These are phyloP conservation scores for Pythium angustatum DNA, from an alignment of 352 stramenopile species.

Conservation along the genomic window DNA sequence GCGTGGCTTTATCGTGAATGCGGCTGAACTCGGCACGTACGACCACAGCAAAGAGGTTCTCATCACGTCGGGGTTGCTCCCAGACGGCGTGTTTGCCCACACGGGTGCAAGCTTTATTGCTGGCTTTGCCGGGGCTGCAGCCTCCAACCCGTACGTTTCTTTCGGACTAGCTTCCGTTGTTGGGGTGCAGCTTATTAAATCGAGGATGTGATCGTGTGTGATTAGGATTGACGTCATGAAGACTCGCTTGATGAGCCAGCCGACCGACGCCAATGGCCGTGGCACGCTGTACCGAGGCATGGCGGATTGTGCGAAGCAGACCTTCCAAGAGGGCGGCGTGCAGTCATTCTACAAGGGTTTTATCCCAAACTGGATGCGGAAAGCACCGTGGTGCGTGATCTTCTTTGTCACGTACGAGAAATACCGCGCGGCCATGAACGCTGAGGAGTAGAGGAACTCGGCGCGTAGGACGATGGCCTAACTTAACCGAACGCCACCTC, in stretches of 20 bases:
- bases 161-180: background rate
- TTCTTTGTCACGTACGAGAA: slow-evolving; percentile 90
- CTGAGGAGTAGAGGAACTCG: slow-evolving; percentile 17
- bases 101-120: slow-evolving; percentile 75
- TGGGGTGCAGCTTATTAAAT: background rate
- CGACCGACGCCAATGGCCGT: slow-evolving; percentile 52
- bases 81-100: slow-evolving; percentile 68
- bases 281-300: slow-evolving; percentile 71
- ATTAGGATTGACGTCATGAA: slow-evolving; percentile 85
- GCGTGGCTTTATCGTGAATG: slow-evolving; percentile 86
- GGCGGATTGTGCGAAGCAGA: slow-evolving; percentile 68
- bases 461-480: no score
- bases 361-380: slow-evolving; percentile 86
- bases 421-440: slow-evolving; percentile 50
- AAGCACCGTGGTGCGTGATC: slow-evolving; percentile 83
- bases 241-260: slow-evolving; percentile 81
- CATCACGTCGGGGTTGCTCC: slow-evolving; percentile 58
- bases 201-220: background rate
- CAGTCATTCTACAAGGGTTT: slow-evolving; percentile 87
- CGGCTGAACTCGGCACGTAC: slow-evolving; percentile 83
- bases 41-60: slow-evolving; percentile 83
- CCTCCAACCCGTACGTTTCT: slow-evolving; percentile 71
- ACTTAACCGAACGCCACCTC: slow-evolving; percentile 10
- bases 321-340: slow-evolving; percentile 63
- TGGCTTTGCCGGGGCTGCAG: slow-evolving; percentile 69